These are phyloP conservation scores for Ensete glaucum DNA, from an alignment of 176 grass and related monocot species.

Conservation along the genomic window DNA sequence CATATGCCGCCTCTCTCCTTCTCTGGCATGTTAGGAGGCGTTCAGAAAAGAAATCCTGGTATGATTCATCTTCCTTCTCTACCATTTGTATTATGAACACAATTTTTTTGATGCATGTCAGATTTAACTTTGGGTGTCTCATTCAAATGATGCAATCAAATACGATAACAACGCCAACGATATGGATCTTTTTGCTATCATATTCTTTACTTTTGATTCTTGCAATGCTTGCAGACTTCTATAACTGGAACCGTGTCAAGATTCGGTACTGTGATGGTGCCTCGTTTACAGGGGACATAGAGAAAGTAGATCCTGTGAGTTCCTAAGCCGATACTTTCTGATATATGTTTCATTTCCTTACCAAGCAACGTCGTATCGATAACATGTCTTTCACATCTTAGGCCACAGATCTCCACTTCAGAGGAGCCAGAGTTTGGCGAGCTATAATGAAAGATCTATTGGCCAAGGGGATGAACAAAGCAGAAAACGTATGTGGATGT, in stretches of 20 bases:
- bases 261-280: conserved; percentile 18
- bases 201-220: background rate
- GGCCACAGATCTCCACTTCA: conserved; percentile 9
- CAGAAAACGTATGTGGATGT: conserved; percentile 1
- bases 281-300: conserved; percentile 11
- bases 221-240: conserved; percentile 5
- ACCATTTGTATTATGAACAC: too few species aligned
- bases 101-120: too few species aligned
- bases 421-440: conserved; percentile 11
- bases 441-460: conserved; percentile 9
- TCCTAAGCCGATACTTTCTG: background rate
- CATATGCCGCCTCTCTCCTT: conserved; percentile 9
- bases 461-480: conserved; percentile 19
- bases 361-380: background rate
- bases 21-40: conserved; percentile 8
- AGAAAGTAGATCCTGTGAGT: conserved; percentile 14
- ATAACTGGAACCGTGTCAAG: conserved; percentile 23
- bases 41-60: conserved; percentile 4
- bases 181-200: background rate
- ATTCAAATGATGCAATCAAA: too few species aligned
- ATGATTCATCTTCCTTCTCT: background rate
- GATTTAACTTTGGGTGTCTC: too few species aligned
- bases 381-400: background rate
- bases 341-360: background rate
- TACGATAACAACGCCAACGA: background rate